Conservation (phyloP, 2,329 filamentous ascomycete species). For the Aureobasidium melanogenum region DNA sequence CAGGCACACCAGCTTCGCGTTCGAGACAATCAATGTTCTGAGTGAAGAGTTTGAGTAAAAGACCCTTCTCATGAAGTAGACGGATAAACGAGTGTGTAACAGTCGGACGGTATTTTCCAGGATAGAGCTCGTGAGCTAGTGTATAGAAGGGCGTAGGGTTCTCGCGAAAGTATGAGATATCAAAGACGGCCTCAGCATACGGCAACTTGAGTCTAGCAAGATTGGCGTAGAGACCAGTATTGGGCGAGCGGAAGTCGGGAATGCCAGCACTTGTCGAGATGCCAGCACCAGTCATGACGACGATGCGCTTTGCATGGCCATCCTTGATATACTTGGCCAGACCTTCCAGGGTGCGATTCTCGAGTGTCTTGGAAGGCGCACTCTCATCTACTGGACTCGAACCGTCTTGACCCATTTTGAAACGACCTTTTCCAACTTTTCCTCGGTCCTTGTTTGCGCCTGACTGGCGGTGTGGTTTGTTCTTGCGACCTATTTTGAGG, state of each 20-base stretch:
- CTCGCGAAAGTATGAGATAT: conserved; percentile 76
- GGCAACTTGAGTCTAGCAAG: conserved; percentile 78
- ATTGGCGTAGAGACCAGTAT: conserved; percentile 90
- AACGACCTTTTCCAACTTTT: conserved; percentile 17
- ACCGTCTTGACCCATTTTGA: conserved; percentile 79
- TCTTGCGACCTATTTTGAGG: conserved; percentile 43
- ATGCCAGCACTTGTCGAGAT: conserved; percentile 70
- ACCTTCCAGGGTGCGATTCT: conserved; percentile 59
- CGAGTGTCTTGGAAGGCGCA: conserved; percentile 55
- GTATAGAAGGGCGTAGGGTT: conserved; percentile 88
- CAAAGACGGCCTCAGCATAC: conserved; percentile 87
- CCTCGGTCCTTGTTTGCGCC: conserved; percentile 23
- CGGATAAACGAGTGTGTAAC: conserved; percentile 83
- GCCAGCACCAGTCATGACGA: conserved; percentile 85
- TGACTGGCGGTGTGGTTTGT: conserved; percentile 34
- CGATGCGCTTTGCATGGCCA: conserved; percentile 59
- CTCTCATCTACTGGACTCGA: conserved; percentile 59
- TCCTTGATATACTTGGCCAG: conserved; percentile 74
- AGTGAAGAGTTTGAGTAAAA: conserved; percentile 81
- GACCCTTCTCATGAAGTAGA: conserved; percentile 67
- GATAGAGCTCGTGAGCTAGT: conserved; percentile 84
- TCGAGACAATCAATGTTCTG: conserved; percentile 98
- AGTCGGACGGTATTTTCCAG: conserved; percentile 80
- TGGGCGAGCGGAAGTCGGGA: conserved; percentile 88
- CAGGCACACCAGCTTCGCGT: conserved; percentile 72